phyloP scores from a whole-genome alignment of 805 yeast species.

The Metschnikowia matae region DNA sequence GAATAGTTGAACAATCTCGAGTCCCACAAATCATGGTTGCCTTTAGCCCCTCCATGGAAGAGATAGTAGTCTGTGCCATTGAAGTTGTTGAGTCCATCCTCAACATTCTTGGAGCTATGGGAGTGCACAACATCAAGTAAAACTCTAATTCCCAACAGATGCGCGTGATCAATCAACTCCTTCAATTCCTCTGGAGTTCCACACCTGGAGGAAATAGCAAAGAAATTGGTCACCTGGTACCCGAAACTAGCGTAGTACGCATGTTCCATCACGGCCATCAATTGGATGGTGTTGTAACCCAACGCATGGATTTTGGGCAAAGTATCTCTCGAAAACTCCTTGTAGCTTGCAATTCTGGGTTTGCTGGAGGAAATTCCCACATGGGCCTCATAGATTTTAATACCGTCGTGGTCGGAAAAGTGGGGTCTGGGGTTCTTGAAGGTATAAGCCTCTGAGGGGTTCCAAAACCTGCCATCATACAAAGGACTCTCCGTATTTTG shows the following conservation, averaged over 20 bases:
- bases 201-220: conserved; percentile 82
- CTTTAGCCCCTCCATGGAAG: conserved; percentile 89
- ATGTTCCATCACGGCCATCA: conserved; percentile 98
- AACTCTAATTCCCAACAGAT: conserved; percentile 79
- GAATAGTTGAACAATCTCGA: conserved; percentile 93
- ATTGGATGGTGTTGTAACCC: conserved; percentile 90
- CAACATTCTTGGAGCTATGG: conserved; percentile 91
- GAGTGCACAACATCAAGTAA: conserved; percentile 92
- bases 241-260: conserved; percentile 98
- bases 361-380: conserved; percentile 92
- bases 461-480: conserved; percentile 93
- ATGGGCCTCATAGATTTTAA: conserved; percentile 91
- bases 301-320: conserved; percentile 80
- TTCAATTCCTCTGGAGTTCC: conserved; percentile 96
- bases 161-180: conserved; percentile 88
- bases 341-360: conserved; percentile 77
- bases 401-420: conserved; percentile 36
- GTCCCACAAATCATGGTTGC: conserved; percentile 91
- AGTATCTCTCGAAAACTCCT: conserved; percentile 73
- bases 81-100: conserved; percentile 87
- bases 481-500: conserved; percentile 51
- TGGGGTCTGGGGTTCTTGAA: conserved; percentile 67
- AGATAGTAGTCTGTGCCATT: conserved; percentile 95
- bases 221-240: conserved; percentile 92
- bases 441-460: conserved; percentile 53